Percentiles rank a stretch among this genome's conserved stretches.
Evolutionary conservation across 371 early-diverging fungal genomes (phyloP).

Genomic region (Rhizopus delemar): DNA sequence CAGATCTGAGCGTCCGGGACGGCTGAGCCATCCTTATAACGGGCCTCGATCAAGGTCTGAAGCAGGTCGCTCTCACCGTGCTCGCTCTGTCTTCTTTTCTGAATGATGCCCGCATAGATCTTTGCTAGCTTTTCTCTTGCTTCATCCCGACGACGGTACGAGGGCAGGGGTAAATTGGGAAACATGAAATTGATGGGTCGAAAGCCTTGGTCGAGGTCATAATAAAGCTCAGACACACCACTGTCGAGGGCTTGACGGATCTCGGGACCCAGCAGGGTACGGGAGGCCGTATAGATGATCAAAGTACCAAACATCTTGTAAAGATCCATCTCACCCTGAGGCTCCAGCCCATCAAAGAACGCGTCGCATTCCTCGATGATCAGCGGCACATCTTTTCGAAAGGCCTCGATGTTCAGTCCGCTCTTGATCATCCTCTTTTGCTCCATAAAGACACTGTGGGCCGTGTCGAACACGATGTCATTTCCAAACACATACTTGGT

Average conservation of each 20-base stretch:
- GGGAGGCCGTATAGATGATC: constrained; percentile 92
- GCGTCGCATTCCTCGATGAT: constrained; percentile 78
- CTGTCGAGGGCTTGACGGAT: constrained; percentile 83
- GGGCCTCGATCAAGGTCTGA: constrained; percentile 77
- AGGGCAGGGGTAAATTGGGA: constrained; percentile 49
- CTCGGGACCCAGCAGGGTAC: constrained; percentile 91
- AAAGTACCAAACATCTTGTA: constrained; percentile 85
- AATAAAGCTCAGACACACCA: constrained; percentile 79
- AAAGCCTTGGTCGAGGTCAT: constrained; percentile 93
- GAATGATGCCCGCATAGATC: constrained; percentile 78
- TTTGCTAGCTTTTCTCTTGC: constrained; percentile 83
- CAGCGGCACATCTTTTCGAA: constrained; percentile 85
- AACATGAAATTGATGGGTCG: constrained; percentile 89
- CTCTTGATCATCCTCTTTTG: constrained; percentile 96
- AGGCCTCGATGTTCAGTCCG: constrained; percentile 81
- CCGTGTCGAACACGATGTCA: constrained; percentile 94
- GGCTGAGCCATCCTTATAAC: constrained; percentile 86
- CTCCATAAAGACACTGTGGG: constrained; percentile 91
- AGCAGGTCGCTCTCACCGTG: constrained; percentile 66
- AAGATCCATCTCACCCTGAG: constrained; percentile 53
- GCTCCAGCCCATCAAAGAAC: constrained; percentile 60
- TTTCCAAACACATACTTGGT: constrained; percentile 96
- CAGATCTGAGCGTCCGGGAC: constrained; percentile 82
- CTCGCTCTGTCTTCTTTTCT: constrained; percentile 64
- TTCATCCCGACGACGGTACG: constrained; percentile 75